These are phyloP conservation scores for Pythium rhizo-oryzae DNA, from an alignment of 352 stramenopile species.

Conservation along the genomic window DNA sequence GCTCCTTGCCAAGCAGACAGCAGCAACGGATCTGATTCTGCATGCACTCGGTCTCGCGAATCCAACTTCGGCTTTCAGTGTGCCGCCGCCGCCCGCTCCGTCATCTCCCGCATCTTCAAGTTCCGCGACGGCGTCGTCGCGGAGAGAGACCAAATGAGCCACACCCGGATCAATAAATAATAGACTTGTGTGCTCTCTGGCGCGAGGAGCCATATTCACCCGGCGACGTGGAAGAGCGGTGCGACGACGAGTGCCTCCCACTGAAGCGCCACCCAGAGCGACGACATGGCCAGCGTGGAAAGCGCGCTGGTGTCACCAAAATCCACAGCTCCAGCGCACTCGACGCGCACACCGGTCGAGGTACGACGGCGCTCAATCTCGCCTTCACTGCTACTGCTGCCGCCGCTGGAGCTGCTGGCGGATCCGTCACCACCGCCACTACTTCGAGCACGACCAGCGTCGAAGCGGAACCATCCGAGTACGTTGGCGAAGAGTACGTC, in stretches of 20 bases:
- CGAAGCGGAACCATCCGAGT: conserved; percentile 34
- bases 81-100: background rate
- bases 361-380: conserved; percentile 25
- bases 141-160: conserved; percentile 25
- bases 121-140: conserved; percentile 3
- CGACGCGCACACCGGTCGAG: conserved; percentile 39
- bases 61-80: background rate
- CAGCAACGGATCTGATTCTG: conserved; percentile 55
- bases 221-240: conserved; percentile 49
- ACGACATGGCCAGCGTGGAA: conserved; percentile 56
- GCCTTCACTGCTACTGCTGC: conserved; percentile 26
- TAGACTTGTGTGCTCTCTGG: conserved; percentile 1
- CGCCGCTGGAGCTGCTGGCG: conserved; percentile 13
- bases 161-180: background rate
- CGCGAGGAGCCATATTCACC: background rate
- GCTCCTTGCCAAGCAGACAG: conserved; percentile 44
- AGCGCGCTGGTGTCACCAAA: conserved; percentile 54
- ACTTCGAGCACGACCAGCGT: conserved; percentile 5
- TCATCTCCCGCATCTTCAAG: background rate
- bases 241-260: conserved; percentile 69
- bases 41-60: conserved; percentile 46
- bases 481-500: conserved; percentile 29
- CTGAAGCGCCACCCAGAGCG: conserved; percentile 60
- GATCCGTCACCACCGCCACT: conserved; percentile 1
- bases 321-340: conserved; percentile 66